phyloP scores from a whole-genome alignment of 2,329 filamentous ascomycete genomes.

The Coccinonectria pachysandricola region DNA sequence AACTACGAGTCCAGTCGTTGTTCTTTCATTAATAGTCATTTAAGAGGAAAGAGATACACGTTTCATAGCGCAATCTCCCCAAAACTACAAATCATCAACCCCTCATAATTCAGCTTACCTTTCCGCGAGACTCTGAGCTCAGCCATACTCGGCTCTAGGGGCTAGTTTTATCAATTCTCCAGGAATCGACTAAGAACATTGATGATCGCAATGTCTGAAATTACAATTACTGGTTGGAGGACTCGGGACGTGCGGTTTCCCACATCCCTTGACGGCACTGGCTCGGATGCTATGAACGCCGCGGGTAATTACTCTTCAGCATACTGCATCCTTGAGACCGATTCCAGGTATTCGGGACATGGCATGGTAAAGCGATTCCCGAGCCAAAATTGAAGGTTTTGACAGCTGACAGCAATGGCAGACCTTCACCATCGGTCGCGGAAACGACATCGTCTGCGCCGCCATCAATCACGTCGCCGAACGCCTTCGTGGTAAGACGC shows the following conservation, averaged over 20 bases:
- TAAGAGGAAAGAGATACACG: no score
- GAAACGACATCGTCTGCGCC: constrained; percentile 84
- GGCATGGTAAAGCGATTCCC: constrained; percentile 52
- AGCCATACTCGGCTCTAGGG: no score
- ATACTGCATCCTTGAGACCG: constrained; percentile 86
- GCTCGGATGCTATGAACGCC: constrained; percentile 93
- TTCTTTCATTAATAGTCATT: no score
- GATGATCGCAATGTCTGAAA: constrained; percentile 38
- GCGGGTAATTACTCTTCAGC: constrained; percentile 87
- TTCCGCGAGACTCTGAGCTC: no score
- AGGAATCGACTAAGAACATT: no score
- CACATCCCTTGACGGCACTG: constrained; percentile 94
- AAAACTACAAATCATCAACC: no score
- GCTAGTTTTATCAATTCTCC: no score
- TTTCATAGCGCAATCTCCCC: no score
- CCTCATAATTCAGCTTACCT: no score
- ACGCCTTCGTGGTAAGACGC: constrained; percentile 63
- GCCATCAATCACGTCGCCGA: constrained; percentile 72
- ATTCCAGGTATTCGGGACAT: constrained; percentile 60
- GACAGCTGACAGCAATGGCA: constrained; percentile 12
- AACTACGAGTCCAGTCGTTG: no score
- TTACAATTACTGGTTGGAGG: constrained; percentile 63
- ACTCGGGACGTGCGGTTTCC: constrained; percentile 70
- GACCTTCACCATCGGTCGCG: constrained; percentile 78
- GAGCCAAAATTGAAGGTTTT: no score